Conservation (phyloP, 352 stramenopile species). For the Phytopythium chamaehyphon region DNA sequence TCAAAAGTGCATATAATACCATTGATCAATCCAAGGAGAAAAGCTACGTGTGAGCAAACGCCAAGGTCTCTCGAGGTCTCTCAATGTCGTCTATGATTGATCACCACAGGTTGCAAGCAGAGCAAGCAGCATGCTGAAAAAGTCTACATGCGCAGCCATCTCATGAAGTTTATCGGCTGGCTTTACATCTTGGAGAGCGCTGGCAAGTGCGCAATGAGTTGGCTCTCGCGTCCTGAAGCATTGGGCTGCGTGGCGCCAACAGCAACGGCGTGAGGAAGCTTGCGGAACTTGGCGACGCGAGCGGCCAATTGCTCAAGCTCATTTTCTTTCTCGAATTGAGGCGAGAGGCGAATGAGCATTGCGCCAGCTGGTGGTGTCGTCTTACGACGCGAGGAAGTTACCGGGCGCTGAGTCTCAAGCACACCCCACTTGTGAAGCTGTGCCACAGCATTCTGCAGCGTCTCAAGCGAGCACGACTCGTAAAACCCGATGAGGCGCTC, state of each 20-base stretch:
- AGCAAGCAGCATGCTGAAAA: too few species aligned
- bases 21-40: constrained; percentile 3
- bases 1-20: background rate
- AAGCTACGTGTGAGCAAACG: too few species aligned
- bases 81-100: constrained; percentile 34
- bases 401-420: constrained; percentile 34
- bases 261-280: constrained; percentile 38
- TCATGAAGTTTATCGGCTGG: background rate
- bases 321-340: constrained; percentile 44
- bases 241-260: constrained; percentile 21
- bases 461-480: constrained; percentile 83
- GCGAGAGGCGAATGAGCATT: constrained; percentile 27
- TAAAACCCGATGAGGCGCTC: constrained; percentile 84
- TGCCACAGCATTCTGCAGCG: constrained; percentile 70
- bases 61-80: background rate
- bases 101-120: too few species aligned
- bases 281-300: constrained; percentile 70
- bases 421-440: constrained; percentile 68
- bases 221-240: constrained; percentile 38
- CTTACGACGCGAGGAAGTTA: constrained; percentile 4
- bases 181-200: constrained; percentile 57
- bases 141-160: too few species aligned
- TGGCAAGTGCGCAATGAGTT: constrained; percentile 62
- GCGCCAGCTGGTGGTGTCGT: constrained; percentile 7
- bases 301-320: constrained; percentile 59